These are phyloP conservation scores for Mycena filopes DNA, from an alignment of 768 basidiomycete genomes.

Conservation along the genomic window DNA sequence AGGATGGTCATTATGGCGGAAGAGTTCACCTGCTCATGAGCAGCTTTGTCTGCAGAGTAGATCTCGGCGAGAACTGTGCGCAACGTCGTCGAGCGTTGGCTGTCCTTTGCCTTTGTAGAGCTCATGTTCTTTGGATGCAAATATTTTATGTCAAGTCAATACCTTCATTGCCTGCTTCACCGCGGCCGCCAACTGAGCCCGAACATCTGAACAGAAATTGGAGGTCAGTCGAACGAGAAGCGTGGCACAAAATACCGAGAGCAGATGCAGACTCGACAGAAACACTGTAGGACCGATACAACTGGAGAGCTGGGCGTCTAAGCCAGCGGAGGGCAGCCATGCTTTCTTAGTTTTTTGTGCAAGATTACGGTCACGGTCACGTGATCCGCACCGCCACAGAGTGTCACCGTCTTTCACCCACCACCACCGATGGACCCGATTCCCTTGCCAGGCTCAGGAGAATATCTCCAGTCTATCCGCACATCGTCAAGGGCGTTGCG, in stretches of 20 bases:
- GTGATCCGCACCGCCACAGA: not conserved
- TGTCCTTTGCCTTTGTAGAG: constrained; percentile 61
- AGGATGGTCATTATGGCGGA: constrained; percentile 63
- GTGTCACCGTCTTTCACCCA: too few species aligned
- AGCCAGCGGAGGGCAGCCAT: constrained; percentile 6
- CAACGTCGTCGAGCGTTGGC: constrained; percentile 64
- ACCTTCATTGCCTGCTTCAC: constrained; percentile 81
- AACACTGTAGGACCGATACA: constrained; percentile 8
- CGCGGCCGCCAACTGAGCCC: constrained; percentile 59
- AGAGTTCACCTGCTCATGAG: constrained; percentile 53
- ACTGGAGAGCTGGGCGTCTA: not conserved
- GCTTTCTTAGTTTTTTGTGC: not conserved
- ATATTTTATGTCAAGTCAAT: not conserved
- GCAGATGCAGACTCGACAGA: constrained; percentile 1
- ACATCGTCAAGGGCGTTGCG: constrained; percentile 62
- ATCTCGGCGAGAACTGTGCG: constrained; percentile 77
- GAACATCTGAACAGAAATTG: constrained; percentile 54
- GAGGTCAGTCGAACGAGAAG: not conserved
- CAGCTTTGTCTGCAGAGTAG: constrained; percentile 71
- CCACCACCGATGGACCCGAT: not conserved
- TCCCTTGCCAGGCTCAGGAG: constrained; percentile 57
- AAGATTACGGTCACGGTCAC: constrained; percentile 17
- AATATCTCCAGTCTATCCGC: constrained; percentile 63
- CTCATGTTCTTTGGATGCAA: not conserved
- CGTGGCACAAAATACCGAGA: constrained; percentile 8